phyloP scores from a whole-genome alignment of 345 rosid genomes.

The Syzygium aromaticum region DNA sequence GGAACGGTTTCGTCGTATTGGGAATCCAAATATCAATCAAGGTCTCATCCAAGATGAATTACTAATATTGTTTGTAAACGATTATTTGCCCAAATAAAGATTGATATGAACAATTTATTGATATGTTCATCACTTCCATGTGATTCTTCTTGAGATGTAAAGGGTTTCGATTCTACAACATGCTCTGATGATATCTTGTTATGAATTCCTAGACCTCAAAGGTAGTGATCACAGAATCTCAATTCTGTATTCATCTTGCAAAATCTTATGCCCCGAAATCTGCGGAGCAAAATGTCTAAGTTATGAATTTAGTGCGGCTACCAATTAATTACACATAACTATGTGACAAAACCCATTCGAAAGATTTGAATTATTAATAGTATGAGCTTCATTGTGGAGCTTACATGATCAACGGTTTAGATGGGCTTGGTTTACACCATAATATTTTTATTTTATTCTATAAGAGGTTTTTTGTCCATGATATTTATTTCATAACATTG shows the following conservation, averaged over 20 bases:
- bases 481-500: not conserved
- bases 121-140: not conserved
- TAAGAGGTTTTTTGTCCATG: not conserved
- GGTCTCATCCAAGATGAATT: not conserved
- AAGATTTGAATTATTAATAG: not conserved
- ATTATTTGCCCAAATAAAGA: not conserved
- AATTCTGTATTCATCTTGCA: not conserved
- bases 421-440: not conserved
- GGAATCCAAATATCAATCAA: not conserved
- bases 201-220: not conserved
- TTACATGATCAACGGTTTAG: not conserved
- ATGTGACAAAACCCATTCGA: not conserved
- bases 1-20: not conserved
- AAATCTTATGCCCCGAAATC: not conserved
- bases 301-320: not conserved
- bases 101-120: not conserved
- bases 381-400: accelerated
- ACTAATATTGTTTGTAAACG: not conserved
- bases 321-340: not conserved
- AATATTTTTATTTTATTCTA: not conserved
- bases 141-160: not conserved
- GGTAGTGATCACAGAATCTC: not conserved
- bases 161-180: not conserved
- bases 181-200: not conserved
- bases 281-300: not conserved